Evolutionary conservation across 148 eudicot genomes (phyloP).

Genomic region (Vaccinium darrowii): DNA sequence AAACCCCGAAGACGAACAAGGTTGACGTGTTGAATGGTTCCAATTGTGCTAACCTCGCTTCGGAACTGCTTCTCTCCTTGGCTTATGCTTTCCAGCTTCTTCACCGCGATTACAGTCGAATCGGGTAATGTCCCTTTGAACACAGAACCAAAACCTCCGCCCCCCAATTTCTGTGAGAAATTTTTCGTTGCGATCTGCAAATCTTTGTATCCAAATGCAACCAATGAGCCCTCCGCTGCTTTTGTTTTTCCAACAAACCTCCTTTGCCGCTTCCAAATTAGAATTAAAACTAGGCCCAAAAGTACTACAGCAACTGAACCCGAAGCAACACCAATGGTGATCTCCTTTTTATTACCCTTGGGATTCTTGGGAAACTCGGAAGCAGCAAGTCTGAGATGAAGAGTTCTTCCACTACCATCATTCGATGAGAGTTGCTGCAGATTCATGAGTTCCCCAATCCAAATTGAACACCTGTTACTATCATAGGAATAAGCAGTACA

Average conservation of each 20-base stretch:
- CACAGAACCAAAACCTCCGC: constrained; percentile 69
- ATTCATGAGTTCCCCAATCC: constrained; percentile 44
- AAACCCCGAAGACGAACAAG: constrained; percentile 69
- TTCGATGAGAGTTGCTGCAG: constrained; percentile 37
- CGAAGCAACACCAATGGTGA: constrained; percentile 18
- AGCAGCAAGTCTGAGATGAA: constrained; percentile 43
- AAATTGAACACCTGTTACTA: constrained; percentile 35
- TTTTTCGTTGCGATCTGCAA: constrained; percentile 52
- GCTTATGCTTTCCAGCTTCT: constrained; percentile 52
- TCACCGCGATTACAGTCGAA: constrained; percentile 53
- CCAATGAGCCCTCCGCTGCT: constrained; percentile 44
- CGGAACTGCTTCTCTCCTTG: constrained; percentile 72
- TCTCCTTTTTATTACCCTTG: too few species aligned
- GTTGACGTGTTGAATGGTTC: constrained; percentile 63
- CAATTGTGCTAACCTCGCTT: constrained; percentile 66
- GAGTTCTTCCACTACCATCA: constrained; percentile 36
- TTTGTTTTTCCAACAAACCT: constrained; percentile 15
- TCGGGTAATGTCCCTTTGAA: constrained; percentile 57
- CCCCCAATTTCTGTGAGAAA: constrained; percentile 57
- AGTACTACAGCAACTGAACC: background rate
- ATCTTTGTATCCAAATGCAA: constrained; percentile 51
- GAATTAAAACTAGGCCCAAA: background rate
- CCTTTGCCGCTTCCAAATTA: constrained; percentile 7
- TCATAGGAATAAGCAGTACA: constrained; percentile 55
- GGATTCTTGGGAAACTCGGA: constrained; percentile 31